phyloP scores from a whole-genome alignment of 345 rosid genomes.

The Linum trigynum region DNA sequence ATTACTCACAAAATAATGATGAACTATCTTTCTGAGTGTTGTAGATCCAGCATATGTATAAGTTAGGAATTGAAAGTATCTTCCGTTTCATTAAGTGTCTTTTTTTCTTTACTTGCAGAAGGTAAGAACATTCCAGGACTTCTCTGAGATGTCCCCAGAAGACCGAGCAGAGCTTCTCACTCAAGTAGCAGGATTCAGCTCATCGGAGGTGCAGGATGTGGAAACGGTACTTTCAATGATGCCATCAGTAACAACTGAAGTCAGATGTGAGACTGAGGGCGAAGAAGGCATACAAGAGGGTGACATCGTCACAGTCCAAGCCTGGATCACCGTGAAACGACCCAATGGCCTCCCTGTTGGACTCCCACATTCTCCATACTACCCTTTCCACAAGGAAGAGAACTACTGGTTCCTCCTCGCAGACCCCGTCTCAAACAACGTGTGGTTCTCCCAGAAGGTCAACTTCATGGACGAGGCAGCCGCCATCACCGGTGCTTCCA shows the following conservation, averaged over 20 bases:
- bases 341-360: conserved; percentile 72
- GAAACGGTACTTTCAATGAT: conserved; percentile 85
- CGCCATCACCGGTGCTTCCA: conserved; percentile 70
- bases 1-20: background rate
- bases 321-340: conserved; percentile 78
- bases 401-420: conserved; percentile 91
- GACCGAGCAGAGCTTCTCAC: conserved; percentile 74
- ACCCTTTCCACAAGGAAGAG: conserved; percentile 93
- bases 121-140: conserved; percentile 79
- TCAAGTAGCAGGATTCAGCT: conserved; percentile 73
- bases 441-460: conserved; percentile 91
- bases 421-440: conserved; percentile 58
- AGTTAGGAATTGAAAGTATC: background rate
- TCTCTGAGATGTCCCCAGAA: conserved; percentile 51
- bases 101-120: conserved; percentile 44
- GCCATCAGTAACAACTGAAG: conserved; percentile 74
- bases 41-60: conserved; percentile 8
- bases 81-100: conserved; percentile 3
- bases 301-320: conserved; percentile 71
- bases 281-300: conserved; percentile 98
- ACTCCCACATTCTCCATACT: conserved; percentile 77
- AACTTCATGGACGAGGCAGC: conserved; percentile 90
- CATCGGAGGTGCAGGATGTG: conserved; percentile 55
- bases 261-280: conserved; percentile 92
- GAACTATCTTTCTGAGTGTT: background rate